Base-by-base conservation (phyloP, 176 grass and related monocot genomes). In the Raddia guianensis region DNA sequence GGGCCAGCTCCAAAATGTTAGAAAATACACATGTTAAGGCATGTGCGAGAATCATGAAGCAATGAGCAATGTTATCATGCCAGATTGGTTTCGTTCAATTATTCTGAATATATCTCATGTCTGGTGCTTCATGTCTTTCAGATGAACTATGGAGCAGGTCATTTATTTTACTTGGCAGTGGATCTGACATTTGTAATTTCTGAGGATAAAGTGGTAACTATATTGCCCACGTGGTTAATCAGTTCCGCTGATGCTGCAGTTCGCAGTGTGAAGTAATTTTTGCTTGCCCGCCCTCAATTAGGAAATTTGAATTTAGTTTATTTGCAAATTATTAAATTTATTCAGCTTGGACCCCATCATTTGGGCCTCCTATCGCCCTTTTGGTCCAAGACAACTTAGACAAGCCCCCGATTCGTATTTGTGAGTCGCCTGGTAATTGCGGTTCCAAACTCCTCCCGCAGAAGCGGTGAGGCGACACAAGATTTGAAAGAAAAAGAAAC, bases 131-230 rank as follows among this genome's bases (percentile, higher is more conserved):
- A 73, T 73, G 50, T 72, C 59, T 88, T 74, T 77, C 70, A 81
- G 73, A 76, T 82, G 64, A 75, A 60, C 47, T 55, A 76, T 55
- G 70, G 72, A 87, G 72, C 78, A 76, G 85, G 74, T 71, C 55
- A 18, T 85, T 19, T 72, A 59, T 46, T 44, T 75, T 61, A 70
- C 62, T 75, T 62, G 34, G 55, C 44, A 12, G 14, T 70, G 72
- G 61, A 45, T 81, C 81, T 87, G 54, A 69, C 33, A 34, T 54
- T 42, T 70, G 53, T 54, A 76, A 62, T 76, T 19, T 35, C 47
- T 7, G 35, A 70, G 57, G 6, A 49, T 45, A 75, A 76, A 61
- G 5, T 66, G 21, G 33, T 75, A 45, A 34, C 43, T 7, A 10
- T 70, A 70, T 16, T 49, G 37, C 52, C 18, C 18, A 49, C 44